Conservation (phyloP, 345 rosid genomes). For the Eucalyptus leucophloia region DNA sequence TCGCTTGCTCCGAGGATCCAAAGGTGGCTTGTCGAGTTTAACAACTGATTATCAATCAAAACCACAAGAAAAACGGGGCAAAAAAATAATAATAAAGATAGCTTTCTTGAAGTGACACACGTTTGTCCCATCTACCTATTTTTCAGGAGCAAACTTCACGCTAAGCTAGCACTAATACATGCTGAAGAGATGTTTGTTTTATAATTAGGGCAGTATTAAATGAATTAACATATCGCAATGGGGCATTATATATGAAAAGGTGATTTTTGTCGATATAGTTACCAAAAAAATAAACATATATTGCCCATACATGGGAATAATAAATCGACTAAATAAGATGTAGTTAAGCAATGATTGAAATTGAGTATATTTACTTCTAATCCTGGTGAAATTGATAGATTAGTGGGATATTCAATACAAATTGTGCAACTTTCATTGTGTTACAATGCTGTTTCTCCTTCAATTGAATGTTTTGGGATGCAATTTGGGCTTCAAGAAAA, state of each 20-base stretch:
- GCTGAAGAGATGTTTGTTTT: background rate
- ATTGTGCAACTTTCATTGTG: background rate
- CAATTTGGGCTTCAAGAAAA: background rate
- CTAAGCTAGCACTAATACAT: background rate
- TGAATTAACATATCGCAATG: background rate
- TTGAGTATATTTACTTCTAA: background rate
- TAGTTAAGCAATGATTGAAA: background rate
- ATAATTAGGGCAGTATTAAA: background rate
- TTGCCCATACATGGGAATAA: background rate
- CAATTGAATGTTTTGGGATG: background rate
- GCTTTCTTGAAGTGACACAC: background rate
- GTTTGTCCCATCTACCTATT: background rate
- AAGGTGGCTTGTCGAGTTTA: background rate
- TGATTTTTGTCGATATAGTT: background rate
- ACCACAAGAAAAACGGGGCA: background rate
- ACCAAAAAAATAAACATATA: background rate
- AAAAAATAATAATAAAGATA: background rate
- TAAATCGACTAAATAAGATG: background rate
- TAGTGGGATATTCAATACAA: background rate
- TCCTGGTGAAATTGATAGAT: background rate
- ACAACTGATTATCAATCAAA: background rate
- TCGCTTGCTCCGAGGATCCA: background rate
- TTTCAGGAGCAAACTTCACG: background rate
- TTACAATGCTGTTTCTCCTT: background rate
- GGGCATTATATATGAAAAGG: background rate